Percentiles rank a stretch among this genome's conserved stretches.
Evolutionary conservation across 164 flowering plant genomes (phyloP).

Genomic region (Macadamia integrifolia): DNA sequence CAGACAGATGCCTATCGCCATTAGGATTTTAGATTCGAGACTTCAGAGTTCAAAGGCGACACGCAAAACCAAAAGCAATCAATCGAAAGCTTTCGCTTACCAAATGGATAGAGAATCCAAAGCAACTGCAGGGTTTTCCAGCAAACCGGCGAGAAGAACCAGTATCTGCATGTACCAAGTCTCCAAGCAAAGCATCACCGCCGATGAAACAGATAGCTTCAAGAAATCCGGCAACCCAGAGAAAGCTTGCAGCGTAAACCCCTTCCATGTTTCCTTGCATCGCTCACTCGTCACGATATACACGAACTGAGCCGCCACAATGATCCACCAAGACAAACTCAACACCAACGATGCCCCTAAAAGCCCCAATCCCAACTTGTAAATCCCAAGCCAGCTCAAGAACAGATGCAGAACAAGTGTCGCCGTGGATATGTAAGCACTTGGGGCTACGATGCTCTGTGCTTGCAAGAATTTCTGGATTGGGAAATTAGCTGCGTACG

Average conservation of each 20-base stretch:
- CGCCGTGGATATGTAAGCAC: conserved; percentile 41
- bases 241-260: conserved; percentile 38
- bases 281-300: conserved; percentile 33
- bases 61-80: no score
- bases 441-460: conserved; percentile 48
- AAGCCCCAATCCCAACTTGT: conserved; percentile 34
- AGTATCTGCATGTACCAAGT: conserved; percentile 64
- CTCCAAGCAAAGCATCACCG: conserved; percentile 68
- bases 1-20: no score
- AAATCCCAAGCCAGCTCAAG: conserved; percentile 32
- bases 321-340: conserved; percentile 57
- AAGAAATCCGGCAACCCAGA: conserved; percentile 45
- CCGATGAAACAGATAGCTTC: conserved; percentile 54
- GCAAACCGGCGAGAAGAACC: conserved; percentile 57
- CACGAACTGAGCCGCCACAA: conserved; percentile 40
- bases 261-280: conserved; percentile 44
- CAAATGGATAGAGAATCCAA: conserved; percentile 58
- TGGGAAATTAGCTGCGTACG: conserved; percentile 63
- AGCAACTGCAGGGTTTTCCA: conserved; percentile 46
- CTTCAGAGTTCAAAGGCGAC: no score
- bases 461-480: conserved; percentile 63
- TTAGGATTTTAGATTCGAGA: no score
- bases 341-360: conserved; percentile 43
- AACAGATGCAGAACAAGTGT: conserved; percentile 31
- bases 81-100: conserved; percentile 20